Evolutionary conservation across 164 flowering plant species (phyloP).

Genomic region (Macadamia tetraphylla): DNA sequence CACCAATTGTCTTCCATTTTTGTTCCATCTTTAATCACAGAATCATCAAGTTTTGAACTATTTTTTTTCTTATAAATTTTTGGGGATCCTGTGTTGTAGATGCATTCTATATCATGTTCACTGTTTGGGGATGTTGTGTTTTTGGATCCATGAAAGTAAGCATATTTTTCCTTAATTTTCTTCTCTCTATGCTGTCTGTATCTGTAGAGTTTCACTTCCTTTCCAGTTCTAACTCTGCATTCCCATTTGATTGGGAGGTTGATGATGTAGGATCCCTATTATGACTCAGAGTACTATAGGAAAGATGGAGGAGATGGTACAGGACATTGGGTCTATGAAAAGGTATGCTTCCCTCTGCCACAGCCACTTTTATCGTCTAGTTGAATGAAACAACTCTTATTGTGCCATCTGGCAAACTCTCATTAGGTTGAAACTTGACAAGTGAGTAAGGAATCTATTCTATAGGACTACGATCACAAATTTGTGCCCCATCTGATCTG

Average conservation of each 20-base stretch:
- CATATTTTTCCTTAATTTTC: not conserved
- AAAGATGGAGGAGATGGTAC: constrained; percentile 95
- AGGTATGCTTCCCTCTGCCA: constrained; percentile 34
- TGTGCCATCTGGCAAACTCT: no score
- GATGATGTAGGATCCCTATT: constrained; percentile 63
- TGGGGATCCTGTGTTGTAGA: constrained; percentile 28
- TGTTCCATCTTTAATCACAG: not conserved
- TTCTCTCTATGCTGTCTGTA: not conserved
- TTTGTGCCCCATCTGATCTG: no score
- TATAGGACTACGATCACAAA: no score
- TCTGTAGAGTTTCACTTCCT: not conserved
- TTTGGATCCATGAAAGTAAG: constrained; percentile 82
- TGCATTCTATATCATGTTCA: constrained; percentile 80
- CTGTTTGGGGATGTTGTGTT: constrained; percentile 83
- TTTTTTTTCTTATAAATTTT: not conserved
- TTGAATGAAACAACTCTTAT: no score
- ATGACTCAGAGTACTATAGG: constrained; percentile 76
- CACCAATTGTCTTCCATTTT: not conserved
- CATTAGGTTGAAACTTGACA: not conserved
- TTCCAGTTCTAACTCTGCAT: not conserved
- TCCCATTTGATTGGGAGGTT: no score
- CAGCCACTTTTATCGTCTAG: no score
- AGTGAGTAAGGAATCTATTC: no score
- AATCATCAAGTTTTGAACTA: not conserved
- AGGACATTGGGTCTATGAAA: constrained; percentile 84